Base-by-base conservation (phyloP, 495 filamentous ascomycete species). In the Aspergillus nanangensis region DNA sequence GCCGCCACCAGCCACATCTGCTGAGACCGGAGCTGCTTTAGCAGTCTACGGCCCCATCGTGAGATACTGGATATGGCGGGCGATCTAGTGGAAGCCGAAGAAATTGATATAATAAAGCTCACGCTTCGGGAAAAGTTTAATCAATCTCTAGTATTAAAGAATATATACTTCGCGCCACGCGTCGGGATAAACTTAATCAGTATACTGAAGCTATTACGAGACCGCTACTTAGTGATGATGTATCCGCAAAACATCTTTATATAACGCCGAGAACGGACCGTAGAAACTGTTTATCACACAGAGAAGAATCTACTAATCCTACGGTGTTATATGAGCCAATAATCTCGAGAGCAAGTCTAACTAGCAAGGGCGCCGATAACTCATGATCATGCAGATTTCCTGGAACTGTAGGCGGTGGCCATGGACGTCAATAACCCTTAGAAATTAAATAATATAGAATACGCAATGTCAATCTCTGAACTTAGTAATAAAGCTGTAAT, bases 1-100 rank as follows among this genome's bases (percentile, higher is more conserved):
- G 51, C 47, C 38, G 32, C 42, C 41, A 50, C 51, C 25, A 50
- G 51, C 46, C 51, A 50, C 46, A 46, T 50, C 38, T 50, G 32
- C 46, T 50, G 46, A 46, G 37, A 50, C 38, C 36, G 38, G 38
- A 39, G 31, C 22, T 46, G 46, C 35, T 54, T 54, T 42, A 50
- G 27, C 37, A 54, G 37, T 36, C 42, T 46, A 14, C 22, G 51
- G 37, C 33, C 37, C 18, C 43, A 50, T 20, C 42, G 36, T 44
- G 46, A 54, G 41, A 43, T 54, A 32, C 37, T 50, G 17, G 23
- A 38, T 18, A 50, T 45, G 32, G 31, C 51, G 22, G 32, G 38
- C 32, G 41, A 46, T 43, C 38, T 22, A 23, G 42, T 53, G 24
- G 46, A 50, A 50, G 46, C 37, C 38, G 51, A 54, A 34, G 51